Evolutionary conservation across 371 early-diverging fungal species (phyloP), one percentile per base, ranked within the genome.

Genomic region (Blakeslea trispora): DNA sequence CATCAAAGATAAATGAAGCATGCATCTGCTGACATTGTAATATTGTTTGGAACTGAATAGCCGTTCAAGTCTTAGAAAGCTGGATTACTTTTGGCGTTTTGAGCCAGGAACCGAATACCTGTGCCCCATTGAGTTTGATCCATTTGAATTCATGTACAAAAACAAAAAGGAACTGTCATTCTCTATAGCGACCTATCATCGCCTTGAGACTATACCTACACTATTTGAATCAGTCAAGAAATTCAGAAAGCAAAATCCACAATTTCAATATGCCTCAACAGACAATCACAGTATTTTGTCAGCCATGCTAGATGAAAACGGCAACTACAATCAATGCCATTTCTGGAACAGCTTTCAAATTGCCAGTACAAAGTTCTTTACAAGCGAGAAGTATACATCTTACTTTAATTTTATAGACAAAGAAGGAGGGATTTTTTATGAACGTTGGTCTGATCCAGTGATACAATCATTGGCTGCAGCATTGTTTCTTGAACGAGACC

Each of bases 341-440:
- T 93, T 93, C 57, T 94, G 95, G 93, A 81, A 71, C 17, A 94
- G 93, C 53, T 95, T 95, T 44, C 60, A 76, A 63, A 71, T 76
- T 54, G 71, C 60, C 11, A 65, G 64, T 39, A 43, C 65, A 21
- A 46, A 57, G 13, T 73, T 73, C 23, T 77, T 71, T 56, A 62
- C 53, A 40, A 54, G 63, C n/a, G 47, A 77, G 28, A 73, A 76
- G n/a, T 96, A 95, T 70, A 74, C 72, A 57, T 71, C 82, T 24
- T 94, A 84, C 63, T 95, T 97, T 60, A 71, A 89, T n/a, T 80
- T 77, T 48, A 73, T 97, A 43, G 97, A 97, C 61, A 54, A 72
- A 34, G 55, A 81, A 5, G 90, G 91, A 11, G 95, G 89, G 14
- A 95, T 98, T 61, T 97, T 90, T 62, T 96, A 96, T 70, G 98